phyloP scores from a whole-genome alignment of 2,329 filamentous ascomycete species.

The Byssochlamys sp. region DNA sequence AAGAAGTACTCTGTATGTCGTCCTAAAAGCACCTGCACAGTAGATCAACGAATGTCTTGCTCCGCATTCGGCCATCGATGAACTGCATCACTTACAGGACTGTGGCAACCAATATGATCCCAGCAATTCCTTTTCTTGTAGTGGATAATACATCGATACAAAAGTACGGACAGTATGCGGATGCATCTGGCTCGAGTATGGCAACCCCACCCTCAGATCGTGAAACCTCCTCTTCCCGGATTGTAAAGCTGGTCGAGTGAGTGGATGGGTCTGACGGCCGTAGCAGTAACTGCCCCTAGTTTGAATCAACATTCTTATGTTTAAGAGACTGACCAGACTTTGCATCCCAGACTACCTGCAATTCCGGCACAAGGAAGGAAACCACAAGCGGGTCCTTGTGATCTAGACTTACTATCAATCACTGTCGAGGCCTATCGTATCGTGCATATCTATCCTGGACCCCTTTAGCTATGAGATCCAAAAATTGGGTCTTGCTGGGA shows the following conservation, averaged over 20 bases:
- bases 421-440: not conserved
- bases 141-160: not conserved
- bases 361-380: too few species aligned
- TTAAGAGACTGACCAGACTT: too few species aligned
- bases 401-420: not conserved
- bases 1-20: not conserved
- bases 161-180: not conserved
- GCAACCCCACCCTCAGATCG: not conserved
- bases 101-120: not conserved
- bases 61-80: not conserved
- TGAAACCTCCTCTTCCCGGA: not conserved
- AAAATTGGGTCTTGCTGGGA: not conserved
- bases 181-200: not conserved
- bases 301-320: not conserved
- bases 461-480: not conserved
- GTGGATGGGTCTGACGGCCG: not conserved
- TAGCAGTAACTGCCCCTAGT: not conserved
- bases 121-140: not conserved
- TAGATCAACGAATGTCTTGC: not conserved
- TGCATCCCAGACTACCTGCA: too few species aligned
- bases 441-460: not conserved
- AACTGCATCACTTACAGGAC: not conserved
- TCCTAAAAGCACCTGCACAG: not conserved
- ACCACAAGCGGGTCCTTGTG: not conserved
- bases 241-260: too few species aligned